Conservation (phyloP, 441 rosid genomes). For the Aleurites moluccanus region DNA sequence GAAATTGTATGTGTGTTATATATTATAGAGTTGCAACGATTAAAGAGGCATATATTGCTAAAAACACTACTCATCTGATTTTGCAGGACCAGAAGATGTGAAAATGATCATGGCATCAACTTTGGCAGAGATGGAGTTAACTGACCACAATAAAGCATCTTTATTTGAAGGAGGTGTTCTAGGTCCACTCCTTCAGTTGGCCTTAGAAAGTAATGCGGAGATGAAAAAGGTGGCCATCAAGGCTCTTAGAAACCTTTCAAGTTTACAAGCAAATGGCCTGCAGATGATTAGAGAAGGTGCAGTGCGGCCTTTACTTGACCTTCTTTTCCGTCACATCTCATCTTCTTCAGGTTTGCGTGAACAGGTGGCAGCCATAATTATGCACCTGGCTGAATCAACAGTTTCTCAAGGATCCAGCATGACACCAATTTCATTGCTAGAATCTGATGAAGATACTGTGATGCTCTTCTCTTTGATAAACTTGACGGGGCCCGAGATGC, state of each 20-base stretch:
- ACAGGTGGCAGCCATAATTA: conserved; percentile 43
- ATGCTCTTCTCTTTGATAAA: conserved; percentile 53
- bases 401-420: conserved; percentile 40
- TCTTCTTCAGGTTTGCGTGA: conserved; percentile 45
- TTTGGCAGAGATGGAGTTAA: conserved; percentile 61
- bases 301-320: conserved; percentile 43
- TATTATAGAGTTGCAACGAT: neutral
- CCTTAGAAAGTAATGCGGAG: conserved; percentile 33
- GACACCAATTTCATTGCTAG: conserved; percentile 41
- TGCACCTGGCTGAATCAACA: conserved; percentile 58
- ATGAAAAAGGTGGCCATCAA: conserved; percentile 46
- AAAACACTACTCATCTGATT: conserved; percentile 12
- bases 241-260: conserved; percentile 55
- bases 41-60: conserved; percentile 12
- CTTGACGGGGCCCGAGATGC: conserved; percentile 47
- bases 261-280: conserved; percentile 51
- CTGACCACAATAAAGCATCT: conserved; percentile 56
- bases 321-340: conserved; percentile 43
- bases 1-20: neutral
- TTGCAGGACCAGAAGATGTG: conserved; percentile 54
- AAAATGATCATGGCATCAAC: conserved; percentile 48
- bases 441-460: conserved; percentile 46
- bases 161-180: conserved; percentile 53
- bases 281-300: conserved; percentile 65
- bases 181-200: conserved; percentile 50